Percentiles rank a stretch among this genome's conserved stretches.
Evolutionary conservation across 2,329 filamentous ascomycete species (phyloP).

Genomic region (Fusarium beomiforme): DNA sequence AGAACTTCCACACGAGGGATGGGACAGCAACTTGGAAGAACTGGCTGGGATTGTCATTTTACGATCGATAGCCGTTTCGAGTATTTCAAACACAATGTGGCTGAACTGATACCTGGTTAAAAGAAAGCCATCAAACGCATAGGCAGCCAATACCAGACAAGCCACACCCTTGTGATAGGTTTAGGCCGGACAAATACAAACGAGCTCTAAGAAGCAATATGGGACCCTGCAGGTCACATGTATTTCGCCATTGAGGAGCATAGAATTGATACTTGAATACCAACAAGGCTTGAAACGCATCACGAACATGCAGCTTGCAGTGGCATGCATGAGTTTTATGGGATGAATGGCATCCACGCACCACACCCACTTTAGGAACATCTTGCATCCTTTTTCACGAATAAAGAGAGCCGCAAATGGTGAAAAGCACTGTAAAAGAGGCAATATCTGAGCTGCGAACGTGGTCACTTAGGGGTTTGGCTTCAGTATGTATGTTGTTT

Average conservation of each 20-base stretch:
- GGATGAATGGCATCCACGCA: background rate
- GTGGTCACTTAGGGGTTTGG: background rate
- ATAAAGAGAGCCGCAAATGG: background rate
- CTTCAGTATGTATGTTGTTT: slow-evolving; percentile 1
- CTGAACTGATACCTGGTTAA: background rate
- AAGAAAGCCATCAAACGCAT: background rate
- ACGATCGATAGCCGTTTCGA: background rate
- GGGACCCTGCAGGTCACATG: background rate
- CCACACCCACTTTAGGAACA: background rate
- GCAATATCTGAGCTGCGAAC: background rate
- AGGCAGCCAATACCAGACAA: background rate
- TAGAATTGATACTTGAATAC: background rate
- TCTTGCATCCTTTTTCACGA: background rate
- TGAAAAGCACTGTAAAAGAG: background rate
- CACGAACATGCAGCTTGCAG: background rate
- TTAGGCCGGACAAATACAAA: background rate
- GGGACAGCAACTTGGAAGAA: background rate
- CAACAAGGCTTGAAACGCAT: background rate
- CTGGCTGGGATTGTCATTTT: background rate
- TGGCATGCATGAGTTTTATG: background rate
- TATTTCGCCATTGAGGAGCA: background rate
- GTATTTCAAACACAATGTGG: background rate
- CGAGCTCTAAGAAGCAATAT: slow-evolving; percentile 24
- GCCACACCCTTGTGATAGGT: background rate
- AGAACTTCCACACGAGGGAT: background rate